Conservation (phyloP, 2,329 filamentous ascomycete species). For the Fusarium sp. region DNA sequence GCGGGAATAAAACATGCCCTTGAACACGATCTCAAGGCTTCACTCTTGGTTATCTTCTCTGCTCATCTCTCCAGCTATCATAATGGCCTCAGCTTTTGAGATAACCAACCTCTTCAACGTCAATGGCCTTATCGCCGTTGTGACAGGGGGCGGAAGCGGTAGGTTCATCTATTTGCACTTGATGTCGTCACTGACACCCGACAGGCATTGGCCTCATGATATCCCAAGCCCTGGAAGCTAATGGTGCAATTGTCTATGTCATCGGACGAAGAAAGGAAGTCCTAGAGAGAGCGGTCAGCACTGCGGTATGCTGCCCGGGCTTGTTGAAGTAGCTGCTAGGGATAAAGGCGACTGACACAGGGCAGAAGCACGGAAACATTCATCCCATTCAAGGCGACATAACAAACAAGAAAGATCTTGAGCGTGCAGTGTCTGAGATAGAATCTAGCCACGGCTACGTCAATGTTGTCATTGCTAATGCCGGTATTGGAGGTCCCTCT, state of each 20-base stretch:
- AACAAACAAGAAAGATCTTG: constrained; percentile 57
- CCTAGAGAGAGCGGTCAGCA: constrained; percentile 54
- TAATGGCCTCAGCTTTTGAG: neutral
- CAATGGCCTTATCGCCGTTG: constrained; percentile 64
- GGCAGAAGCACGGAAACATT: constrained; percentile 12
- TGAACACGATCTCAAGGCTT: neutral
- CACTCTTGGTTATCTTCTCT: neutral
- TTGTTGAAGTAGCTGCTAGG: neutral
- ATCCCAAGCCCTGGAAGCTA: constrained; percentile 60
- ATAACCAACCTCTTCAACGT: constrained; percentile 57
- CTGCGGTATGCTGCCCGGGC: neutral
- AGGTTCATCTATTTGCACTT: neutral
- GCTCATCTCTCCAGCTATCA: neutral
- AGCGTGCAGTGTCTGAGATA: constrained; percentile 65
- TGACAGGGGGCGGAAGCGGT: constrained; percentile 62
- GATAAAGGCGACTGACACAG: neutral
- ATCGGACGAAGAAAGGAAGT: constrained; percentile 60
- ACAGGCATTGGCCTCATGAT: constrained; percentile 64
- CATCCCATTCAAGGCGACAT: constrained; percentile 47
- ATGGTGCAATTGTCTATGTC: constrained; percentile 65
- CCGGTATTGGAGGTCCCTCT: constrained; percentile 71
- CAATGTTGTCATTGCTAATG: constrained; percentile 72
- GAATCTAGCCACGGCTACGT: constrained; percentile 68
- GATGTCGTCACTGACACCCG: neutral
- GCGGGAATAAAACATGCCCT: neutral